These are phyloP conservation scores for Coix lacrymajobi DNA, from an alignment of 176 grass and related monocot genomes.

Conservation along the genomic window DNA sequence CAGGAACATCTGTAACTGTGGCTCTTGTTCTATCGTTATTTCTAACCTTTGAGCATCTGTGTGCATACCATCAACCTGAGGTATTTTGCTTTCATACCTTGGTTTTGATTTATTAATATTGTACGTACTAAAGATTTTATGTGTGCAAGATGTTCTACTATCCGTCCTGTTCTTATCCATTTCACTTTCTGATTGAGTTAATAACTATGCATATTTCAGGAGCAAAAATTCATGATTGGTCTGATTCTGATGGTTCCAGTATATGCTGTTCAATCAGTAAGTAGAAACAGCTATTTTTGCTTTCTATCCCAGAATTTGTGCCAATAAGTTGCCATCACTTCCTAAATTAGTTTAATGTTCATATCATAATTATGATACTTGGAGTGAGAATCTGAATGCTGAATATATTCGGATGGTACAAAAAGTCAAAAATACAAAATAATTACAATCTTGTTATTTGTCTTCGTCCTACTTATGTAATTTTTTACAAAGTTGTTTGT, in stretches of 20 bases:
- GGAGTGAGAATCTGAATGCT: constrained; percentile 6
- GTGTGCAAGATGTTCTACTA: neutral
- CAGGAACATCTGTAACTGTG: constrained; percentile 63
- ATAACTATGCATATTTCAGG: constrained; percentile 51
- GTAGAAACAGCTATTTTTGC: constrained; percentile 23
- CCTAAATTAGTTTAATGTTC: neutral
- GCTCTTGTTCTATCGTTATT: constrained; percentile 70
- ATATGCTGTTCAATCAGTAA: constrained; percentile 95
- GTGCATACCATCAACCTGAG: constrained; percentile 91
- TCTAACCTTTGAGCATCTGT: constrained; percentile 86
- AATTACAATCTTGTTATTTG: neutral
- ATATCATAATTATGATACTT: constrained; percentile 2
- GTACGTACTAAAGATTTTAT: constrained; percentile 5
- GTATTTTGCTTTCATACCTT: constrained; percentile 40
- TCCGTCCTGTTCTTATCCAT: neutral
- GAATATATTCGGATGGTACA: neutral
- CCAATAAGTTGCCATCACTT: neutral
- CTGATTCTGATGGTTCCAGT: constrained; percentile 99
- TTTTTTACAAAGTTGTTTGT: neutral
- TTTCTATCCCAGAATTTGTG: constrained; percentile 1
- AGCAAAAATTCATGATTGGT: constrained; percentile 97
- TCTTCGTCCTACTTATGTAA: neutral
- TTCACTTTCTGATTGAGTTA: constrained; percentile 12
- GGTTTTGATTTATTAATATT: constrained; percentile 16
- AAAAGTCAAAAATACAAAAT: neutral